Evolutionary conservation across 495 filamentous ascomycete species (phyloP), one percentile per base, ranked within the genome.

Genomic region (Penicillium lagena): DNA sequence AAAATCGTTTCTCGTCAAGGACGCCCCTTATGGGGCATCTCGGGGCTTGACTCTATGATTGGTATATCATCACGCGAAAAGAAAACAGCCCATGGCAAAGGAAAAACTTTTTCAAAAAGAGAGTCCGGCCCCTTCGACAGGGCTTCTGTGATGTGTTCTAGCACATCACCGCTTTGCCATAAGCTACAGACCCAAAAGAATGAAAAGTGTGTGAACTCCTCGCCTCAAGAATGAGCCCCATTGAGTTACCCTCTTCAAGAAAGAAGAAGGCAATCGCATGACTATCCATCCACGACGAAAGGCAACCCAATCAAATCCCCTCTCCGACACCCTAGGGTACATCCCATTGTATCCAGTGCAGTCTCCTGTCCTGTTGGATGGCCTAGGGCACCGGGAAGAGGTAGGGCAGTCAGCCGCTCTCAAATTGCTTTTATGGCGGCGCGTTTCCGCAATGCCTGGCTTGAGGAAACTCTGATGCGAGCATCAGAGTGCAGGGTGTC

Each of bases 141-240:
- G 76, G 79, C 77, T 50, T 75, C 70, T 75, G 71, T 51, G 54
- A 58, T 35, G 42, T 49, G 37, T 38, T 14, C 37, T 15, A 45
- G 33, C 38, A 49, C 54, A 46, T 52, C 66, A 64, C 73, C 72
- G 71, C 73, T 78, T 80, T 81, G 59, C 72, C 64, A 80, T 81
- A 81, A 81, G 79, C 79, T 78, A 80, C 78, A 73, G 79, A 82
- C 73, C 68, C 68, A 39, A 59, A 63, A 70, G 66, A 64, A 56
- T 56, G 66, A 53, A 43, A 49, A 22, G 22, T 22, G 22, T 22
- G 4, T 22, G 75, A 76, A 80, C 86, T 83, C 86, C 90, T 96
- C 90, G 89, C 86, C 82, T 87, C 93, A 87, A 96, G 89, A 96
- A 95, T 98, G 89, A 96, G 93, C 93, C 93, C 93, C 93, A 95